These are phyloP conservation scores for Vitis hybrid DNA, from an alignment of 177 flowering plant species.

Conservation along the genomic window DNA sequence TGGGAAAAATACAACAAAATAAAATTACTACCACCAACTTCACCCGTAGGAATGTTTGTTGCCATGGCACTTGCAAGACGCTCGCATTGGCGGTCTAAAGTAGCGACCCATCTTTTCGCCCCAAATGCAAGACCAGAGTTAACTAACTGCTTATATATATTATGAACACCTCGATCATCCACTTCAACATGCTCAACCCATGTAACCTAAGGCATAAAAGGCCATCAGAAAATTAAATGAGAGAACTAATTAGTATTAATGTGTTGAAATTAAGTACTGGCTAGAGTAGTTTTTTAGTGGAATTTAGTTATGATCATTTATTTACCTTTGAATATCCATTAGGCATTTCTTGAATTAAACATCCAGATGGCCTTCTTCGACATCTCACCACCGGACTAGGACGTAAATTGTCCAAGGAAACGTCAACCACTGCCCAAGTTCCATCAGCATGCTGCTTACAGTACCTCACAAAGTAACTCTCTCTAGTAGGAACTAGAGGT, in stretches of 20 bases:
- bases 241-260: not conserved
- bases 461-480: constrained; percentile 62
- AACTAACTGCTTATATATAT: constrained; percentile 56
- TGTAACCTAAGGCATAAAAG: constrained; percentile 45
- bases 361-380: constrained; percentile 89
- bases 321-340: constrained; percentile 82
- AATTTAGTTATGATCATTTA: not conserved
- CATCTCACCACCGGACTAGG: constrained; percentile 45
- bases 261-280: not conserved
- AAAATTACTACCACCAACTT: constrained; percentile 46
- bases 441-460: constrained; percentile 76
- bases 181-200: constrained; percentile 92
- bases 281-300: too few relatives aligned
- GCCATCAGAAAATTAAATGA: not conserved
- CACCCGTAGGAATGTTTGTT: constrained; percentile 46
- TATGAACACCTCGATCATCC: constrained; percentile 68
- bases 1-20: not conserved
- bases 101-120: constrained; percentile 77
- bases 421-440: constrained; percentile 88
- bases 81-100: constrained; percentile 78
- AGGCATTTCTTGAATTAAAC: constrained; percentile 76
- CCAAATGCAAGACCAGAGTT: constrained; percentile 74
- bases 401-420: constrained; percentile 67
- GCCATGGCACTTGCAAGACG: constrained; percentile 81
- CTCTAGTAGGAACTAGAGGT: constrained; percentile 76